A percentile compares a stretch with the other conserved stretches of the same genome.
Evolutionary conservation across 768 basidiomycete species (phyloP).

Genomic region (Leucocoprinus sp.): DNA sequence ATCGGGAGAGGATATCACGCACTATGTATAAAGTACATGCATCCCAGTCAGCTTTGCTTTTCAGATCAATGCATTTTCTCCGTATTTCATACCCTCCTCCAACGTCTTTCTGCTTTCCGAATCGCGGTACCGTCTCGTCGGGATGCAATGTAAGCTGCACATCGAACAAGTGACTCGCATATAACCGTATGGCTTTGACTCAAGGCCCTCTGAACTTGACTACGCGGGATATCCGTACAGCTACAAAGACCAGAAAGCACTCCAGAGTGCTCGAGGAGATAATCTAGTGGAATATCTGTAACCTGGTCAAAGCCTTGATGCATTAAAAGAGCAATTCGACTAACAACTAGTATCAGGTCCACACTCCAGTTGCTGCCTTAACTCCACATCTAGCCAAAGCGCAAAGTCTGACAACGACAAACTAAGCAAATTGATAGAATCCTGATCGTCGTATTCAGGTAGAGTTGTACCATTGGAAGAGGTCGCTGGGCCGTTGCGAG

Average conservation of each 20-base stretch:
- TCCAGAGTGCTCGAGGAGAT: slow-evolving; percentile 37
- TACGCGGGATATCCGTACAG: slow-evolving; percentile 16
- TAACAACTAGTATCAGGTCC: slow-evolving; percentile 7
- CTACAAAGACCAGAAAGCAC: slow-evolving; percentile 20
- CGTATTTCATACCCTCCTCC: slow-evolving; percentile 61
- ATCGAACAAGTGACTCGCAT: slow-evolving; percentile 41
- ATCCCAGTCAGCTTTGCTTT: slow-evolving; percentile 47
- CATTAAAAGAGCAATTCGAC: slow-evolving; percentile 40
- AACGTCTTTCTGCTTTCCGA: slow-evolving; percentile 9
- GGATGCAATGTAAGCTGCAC: slow-evolving; percentile 46
- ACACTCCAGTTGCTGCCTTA: slow-evolving; percentile 40
- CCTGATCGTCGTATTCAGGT: slow-evolving; percentile 18
- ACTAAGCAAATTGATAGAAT: slow-evolving; percentile 40
- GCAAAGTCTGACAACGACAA: slow-evolving; percentile 67
- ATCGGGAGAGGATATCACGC: neutral
- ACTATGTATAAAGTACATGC: slow-evolving; percentile 62
- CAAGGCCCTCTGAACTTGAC: slow-evolving; percentile 33
- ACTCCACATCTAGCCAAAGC: slow-evolving; percentile 54
- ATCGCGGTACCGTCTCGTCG: slow-evolving; percentile 24
- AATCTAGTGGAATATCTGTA: slow-evolving; percentile 52
- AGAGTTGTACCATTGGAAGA: neutral
- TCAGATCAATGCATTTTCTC: slow-evolving; percentile 35
- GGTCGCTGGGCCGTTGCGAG: neutral
- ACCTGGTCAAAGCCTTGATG: neutral
- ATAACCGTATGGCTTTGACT: slow-evolving; percentile 51